Evolutionary conservation across 805 yeast species (phyloP), one percentile per base, ranked within the genome.

Genomic region (Brettanomyces bruxellensis): DNA sequence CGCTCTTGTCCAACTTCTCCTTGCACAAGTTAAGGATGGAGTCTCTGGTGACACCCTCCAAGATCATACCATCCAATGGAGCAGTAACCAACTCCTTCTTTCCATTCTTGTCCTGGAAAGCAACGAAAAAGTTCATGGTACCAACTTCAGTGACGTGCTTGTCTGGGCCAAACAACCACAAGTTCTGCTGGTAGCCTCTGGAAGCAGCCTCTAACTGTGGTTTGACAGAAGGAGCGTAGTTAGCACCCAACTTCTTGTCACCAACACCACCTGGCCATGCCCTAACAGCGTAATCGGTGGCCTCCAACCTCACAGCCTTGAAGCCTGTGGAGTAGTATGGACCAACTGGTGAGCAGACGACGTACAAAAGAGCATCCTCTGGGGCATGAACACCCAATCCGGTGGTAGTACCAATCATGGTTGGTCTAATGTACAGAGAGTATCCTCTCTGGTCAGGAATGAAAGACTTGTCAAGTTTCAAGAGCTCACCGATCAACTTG

Each of bases 261-360:
- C 99, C 99, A 57, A 81, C 89, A 67, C 98, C 99, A 60, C 96
- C 96, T 62, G 98, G 98, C 98, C 98, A 91, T 30, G 99, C 98
- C 72, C 99, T 86, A 34, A 90, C 90, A 44, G 96, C 96, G 57
- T 86, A 81, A 63, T 88, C 95, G 34, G 96, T 90, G 55, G 98
- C 97, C 70, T 91, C 96, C 53, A 93, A 76, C 51, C 79, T 75
- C 46, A 93, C 96, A 38, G 98, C 96, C 70, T 90, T 89, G 80
- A 91, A 91, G 18, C 98, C 97, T 18, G 96, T 85, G 59, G 84
- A 76, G 70, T 85, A 88, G 76, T 91, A 93, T 25, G 98, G 97
- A 44, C 98, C 98, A 30, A 91, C 98, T 28, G 98, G 98, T 14
- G 96, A 87, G 40, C 91, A 84, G 65, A 91, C 90, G 41, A 90